phyloP scores from a whole-genome alignment of 768 basidiomycete species.

The Phanerochaete carnosa region DNA sequence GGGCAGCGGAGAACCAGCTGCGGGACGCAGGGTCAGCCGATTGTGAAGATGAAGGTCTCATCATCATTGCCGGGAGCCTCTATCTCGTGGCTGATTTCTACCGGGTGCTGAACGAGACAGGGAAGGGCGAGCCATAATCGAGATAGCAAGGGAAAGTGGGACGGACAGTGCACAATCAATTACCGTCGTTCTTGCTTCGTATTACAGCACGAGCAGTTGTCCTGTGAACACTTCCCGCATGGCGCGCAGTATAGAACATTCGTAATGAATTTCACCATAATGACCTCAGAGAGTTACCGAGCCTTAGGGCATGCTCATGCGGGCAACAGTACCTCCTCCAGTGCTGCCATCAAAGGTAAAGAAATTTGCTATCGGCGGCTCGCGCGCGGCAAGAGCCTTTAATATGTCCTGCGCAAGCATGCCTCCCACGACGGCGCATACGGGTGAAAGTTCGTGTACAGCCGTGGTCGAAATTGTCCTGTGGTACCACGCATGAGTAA shows the following conservation, averaged over 20 bases:
- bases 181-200: background rate
- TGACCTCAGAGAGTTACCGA: background rate
- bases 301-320: slow-evolving; percentile 39
- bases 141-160: background rate
- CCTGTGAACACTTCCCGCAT: background rate
- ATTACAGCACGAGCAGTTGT: background rate
- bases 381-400: slow-evolving; percentile 85
- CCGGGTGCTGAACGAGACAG: slow-evolving; percentile 32
- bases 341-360: slow-evolving; percentile 84
- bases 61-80: slow-evolving; percentile 85
- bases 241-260: background rate
- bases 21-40: slow-evolving; percentile 21
- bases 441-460: slow-evolving; percentile 83
- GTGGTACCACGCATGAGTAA: background rate
- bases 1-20: slow-evolving; percentile 25
- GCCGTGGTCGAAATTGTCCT: slow-evolving; percentile 74
- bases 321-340: slow-evolving; percentile 68
- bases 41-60: slow-evolving; percentile 30
- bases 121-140: background rate
- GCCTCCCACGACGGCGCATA: slow-evolving; percentile 93
- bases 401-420: slow-evolving; percentile 93
- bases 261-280: background rate
- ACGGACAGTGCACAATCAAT: background rate
- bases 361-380: slow-evolving; percentile 91
- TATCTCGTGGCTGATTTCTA: slow-evolving; percentile 96